A percentile compares a stretch with the other conserved stretches of the same genome.
phyloP scores from a whole-genome alignment of 345 rosid species.

The Odontarrhena argentea region DNA sequence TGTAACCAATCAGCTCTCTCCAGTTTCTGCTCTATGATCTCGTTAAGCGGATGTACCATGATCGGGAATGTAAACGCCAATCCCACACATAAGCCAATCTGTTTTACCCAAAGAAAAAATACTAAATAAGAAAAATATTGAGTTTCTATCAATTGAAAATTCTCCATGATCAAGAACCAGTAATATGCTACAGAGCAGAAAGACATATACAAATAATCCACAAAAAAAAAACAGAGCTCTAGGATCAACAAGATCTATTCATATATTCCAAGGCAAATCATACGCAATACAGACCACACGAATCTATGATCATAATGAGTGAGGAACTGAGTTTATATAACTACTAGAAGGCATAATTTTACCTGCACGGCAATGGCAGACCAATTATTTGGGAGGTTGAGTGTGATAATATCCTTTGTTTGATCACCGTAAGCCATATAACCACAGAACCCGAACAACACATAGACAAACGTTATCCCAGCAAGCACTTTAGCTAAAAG shows the following conservation, averaged over 20 bases:
- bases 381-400: slow-evolving; percentile 77
- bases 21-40: slow-evolving; percentile 80
- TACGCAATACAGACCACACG: slow-evolving; percentile 3
- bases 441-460: slow-evolving; percentile 75
- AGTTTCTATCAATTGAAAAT: not conserved
- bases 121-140: not conserved
- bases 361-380: slow-evolving; percentile 81
- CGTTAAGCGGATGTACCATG: slow-evolving; percentile 82
- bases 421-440: slow-evolving; percentile 91
- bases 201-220: not conserved
- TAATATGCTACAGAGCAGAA: not conserved
- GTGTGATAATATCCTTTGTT: slow-evolving; percentile 77
- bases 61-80: slow-evolving; percentile 82
- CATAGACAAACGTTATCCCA: slow-evolving; percentile 64
- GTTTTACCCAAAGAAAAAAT: slow-evolving; percentile 34
- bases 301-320: not conserved
- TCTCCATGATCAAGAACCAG: slow-evolving; percentile 13
- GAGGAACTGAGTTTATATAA: not conserved
- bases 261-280: not conserved
- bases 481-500: slow-evolving; percentile 64
- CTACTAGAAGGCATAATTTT: slow-evolving; percentile 15
- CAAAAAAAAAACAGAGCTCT: not conserved
- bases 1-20: slow-evolving; percentile 48
- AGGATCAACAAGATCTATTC: not conserved
- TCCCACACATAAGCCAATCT: slow-evolving; percentile 90